A percentile compares a stretch with the other conserved stretches of the same genome.
Conservation (phyloP, 2,329 filamentous ascomycete genomes). For the Paracamarosporium sp. region DNA sequence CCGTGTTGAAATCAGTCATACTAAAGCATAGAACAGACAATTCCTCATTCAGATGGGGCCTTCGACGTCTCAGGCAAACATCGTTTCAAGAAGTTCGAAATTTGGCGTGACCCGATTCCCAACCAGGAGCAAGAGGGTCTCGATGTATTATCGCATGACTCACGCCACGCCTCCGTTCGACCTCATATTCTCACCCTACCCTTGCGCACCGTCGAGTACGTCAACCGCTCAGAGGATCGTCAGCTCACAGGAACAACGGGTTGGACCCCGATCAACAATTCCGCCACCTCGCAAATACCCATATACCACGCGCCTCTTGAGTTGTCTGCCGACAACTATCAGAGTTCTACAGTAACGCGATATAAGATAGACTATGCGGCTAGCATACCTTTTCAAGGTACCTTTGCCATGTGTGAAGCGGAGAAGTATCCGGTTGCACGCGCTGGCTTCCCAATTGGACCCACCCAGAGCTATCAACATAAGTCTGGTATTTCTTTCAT, state of each 20-base stretch:
- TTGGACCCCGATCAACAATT: not conserved
- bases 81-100: not conserved
- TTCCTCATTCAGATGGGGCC: not conserved
- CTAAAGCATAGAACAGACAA: not conserved
- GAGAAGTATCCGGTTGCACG: slow-evolving; percentile 4
- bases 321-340: not conserved
- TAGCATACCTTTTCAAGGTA: not conserved
- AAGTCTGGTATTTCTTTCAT: not conserved
- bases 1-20: not conserved
- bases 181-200: not conserved
- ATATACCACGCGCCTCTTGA: not conserved
- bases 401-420: not conserved
- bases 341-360: not conserved
- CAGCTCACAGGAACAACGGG: not conserved
- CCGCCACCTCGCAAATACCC: not conserved
- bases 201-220: not conserved
- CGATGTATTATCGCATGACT: not conserved
- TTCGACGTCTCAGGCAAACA: not conserved
- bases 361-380: not conserved
- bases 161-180: not conserved
- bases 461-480: not conserved
- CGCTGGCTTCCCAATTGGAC: not conserved
- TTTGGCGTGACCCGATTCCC: not conserved
- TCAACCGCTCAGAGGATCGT: not conserved
- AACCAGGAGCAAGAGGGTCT: not conserved